Evolutionary conservation across 1,284 basidiomycete species (phyloP), one percentile per base, ranked within the genome.

Genomic region (Nidula niveotomentosa): DNA sequence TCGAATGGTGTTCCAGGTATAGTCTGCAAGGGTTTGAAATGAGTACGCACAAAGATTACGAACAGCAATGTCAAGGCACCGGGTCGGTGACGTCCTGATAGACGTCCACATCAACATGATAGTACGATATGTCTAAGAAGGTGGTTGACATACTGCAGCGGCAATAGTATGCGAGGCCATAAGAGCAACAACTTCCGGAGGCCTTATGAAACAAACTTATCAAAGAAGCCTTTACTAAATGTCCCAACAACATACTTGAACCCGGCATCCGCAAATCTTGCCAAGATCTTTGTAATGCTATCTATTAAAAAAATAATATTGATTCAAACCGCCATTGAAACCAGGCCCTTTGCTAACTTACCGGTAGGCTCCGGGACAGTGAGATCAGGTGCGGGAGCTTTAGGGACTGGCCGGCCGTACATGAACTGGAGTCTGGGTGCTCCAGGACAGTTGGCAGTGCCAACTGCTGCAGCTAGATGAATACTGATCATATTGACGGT

Each of bases 391-490:
- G 74, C 66, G 12, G 74, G 60, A 8, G 64, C 66, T 1, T 48
- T 52, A 3, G 70, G 63, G 8, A 58, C 52, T 8, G 66, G 64
- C 48, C 69, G 67, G 50, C 74, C 73, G 35, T 72, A 52, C 56
- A 71, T 64, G 60, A 70, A 72, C 17, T 62, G 17, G 6, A 71
- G 61, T 2, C 60, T 62, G 1, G 69, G 69, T 17, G 71, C 68
- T 6, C 71, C 71, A n/a, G 69, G 63, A 58, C 73, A 75, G 59
- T 73, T 73, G 34, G 62, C 60, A 4, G 65, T 62, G 15, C 70
- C 70, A 46, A 73, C 65, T 6, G 70, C 70, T 34, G 65, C 71
- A n/a, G 70, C 71, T 45, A 75, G 70, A 47, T 73, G 69, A 30
- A 75, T 56, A 10, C 66, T 68, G 36, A 23, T 8, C 15, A 41